A percentile compares a stretch with the other conserved stretches of the same genome.
Evolutionary conservation across 805 yeast genomes (phyloP).

Genomic region (Sugiyamaella smithiae): DNA sequence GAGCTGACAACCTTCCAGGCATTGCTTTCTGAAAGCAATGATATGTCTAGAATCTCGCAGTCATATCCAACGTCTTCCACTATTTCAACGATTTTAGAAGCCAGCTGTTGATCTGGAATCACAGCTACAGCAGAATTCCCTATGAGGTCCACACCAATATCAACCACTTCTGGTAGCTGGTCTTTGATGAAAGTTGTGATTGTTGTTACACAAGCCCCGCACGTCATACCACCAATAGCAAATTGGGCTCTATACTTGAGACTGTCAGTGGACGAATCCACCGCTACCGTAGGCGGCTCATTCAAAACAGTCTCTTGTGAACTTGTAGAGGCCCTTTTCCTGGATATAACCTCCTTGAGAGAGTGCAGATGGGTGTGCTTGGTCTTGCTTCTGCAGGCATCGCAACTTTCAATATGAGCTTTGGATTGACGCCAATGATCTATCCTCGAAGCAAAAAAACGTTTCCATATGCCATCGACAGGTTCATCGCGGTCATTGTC

Average conservation of each 20-base stretch:
- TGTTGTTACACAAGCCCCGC: slow-evolving; percentile 56
- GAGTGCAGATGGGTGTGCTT: neutral
- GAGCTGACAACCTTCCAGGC: slow-evolving; percentile 53
- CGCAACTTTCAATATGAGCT: slow-evolving; percentile 19
- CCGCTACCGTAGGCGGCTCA: neutral
- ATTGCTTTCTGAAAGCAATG: slow-evolving; percentile 52
- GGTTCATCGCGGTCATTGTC: slow-evolving; percentile 12
- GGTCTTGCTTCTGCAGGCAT: slow-evolving; percentile 18
- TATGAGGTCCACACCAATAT: slow-evolving; percentile 50
- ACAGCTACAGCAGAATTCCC: slow-evolving; percentile 53
- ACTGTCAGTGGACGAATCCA: slow-evolving; percentile 26
- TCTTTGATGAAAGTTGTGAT: slow-evolving; percentile 43
- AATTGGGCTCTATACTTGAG: slow-evolving; percentile 49
- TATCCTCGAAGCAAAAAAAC: neutral
- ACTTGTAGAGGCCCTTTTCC: slow-evolving; percentile 14
- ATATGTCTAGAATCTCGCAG: slow-evolving; percentile 53
- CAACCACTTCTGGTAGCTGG: slow-evolving; percentile 32
- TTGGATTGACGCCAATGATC: slow-evolving; percentile 7
- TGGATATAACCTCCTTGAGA: neutral
- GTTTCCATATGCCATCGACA: neutral
- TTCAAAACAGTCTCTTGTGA: slow-evolving; percentile 24
- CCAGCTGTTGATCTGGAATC: slow-evolving; percentile 47
- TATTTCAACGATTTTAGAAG: slow-evolving; percentile 47
- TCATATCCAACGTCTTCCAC: slow-evolving; percentile 49
- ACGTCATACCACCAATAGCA: slow-evolving; percentile 65